Base-by-base conservation (phyloP, 2,329 filamentous ascomycete species). In the Sclerotinia borealis region DNA sequence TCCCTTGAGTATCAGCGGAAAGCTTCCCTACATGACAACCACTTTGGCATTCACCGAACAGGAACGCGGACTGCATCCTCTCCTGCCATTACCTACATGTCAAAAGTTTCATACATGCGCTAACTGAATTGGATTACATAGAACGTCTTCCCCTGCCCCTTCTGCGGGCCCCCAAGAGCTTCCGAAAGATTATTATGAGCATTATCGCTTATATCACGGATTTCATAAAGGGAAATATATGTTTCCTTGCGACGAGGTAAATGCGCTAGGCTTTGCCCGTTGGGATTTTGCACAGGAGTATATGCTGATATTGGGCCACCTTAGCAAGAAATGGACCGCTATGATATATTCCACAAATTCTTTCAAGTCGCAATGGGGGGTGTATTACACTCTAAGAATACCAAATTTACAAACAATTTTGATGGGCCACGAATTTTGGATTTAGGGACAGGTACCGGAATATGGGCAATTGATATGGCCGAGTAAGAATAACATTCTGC, bases 401-500 rank as follows among this genome's bases (percentile, higher is more conserved):
- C 52, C 25, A 56, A 48, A 22, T 76, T 64, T 71, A 76, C 39
- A 9, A 55, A 47, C 10, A 71, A 67, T 54, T 68, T 65, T 36
- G 67, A 71, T 45, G 50, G 66, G 10, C 76, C 77, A 2, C 76
- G 78, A 58, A 80, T 89, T 54, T 73, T 89, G 48, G 86, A 89
- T 71, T 73, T 96, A 61, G 93, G 92, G 48, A 93, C 89, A 67
- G 93, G 93, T 25, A 96, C 92, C 1, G 92, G 92, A 45, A 93
- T 96, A 66, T 98, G 93, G 93, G 85, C 89, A 47, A 90, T 96
- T 70, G 89, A 93, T 69, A 89, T 96, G 77, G 89, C 90, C 67
- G 87, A 90, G 83, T 91, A 79, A 78, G 85, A 77, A 71, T 61
- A 39, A 36, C 36, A 62, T 47, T 47, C 25, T 49, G 52, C 36